phyloP scores from a whole-genome alignment of 106 monocot genomes.

The Narthecium ossifragum region DNA sequence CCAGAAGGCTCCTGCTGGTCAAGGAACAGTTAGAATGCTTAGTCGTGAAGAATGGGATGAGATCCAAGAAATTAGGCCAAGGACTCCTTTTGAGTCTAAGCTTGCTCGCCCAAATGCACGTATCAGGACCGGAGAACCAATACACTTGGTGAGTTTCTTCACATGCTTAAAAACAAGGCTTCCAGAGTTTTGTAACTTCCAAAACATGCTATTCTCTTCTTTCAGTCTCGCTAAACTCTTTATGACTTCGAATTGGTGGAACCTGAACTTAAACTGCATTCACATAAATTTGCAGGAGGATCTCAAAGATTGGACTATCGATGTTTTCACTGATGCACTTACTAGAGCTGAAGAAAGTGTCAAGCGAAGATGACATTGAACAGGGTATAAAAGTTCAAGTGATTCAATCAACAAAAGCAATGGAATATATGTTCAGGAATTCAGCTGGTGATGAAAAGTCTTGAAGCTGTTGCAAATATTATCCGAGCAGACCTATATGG shows the following conservation, averaged over 20 bases:
- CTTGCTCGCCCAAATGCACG: slow-evolving; percentile 93
- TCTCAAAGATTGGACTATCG: slow-evolving; percentile 86
- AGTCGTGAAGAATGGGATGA: slow-evolving; percentile 94
- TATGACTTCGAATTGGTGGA: too few relatives aligned
- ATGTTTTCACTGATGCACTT: slow-evolving; percentile 80
- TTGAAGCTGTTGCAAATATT: too few relatives aligned
- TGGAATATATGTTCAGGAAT: too few relatives aligned
- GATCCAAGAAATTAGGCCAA: slow-evolving; percentile 90
- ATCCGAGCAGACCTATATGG: too few relatives aligned
- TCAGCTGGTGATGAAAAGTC: too few relatives aligned
- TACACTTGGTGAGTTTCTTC: slow-evolving; percentile 48
- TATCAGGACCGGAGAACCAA: slow-evolving; percentile 89
- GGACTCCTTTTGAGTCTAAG: slow-evolving; percentile 94
- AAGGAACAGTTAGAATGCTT: slow-evolving; percentile 95
- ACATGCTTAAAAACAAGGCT: too few relatives aligned
- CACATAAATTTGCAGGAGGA: slow-evolving; percentile 98
- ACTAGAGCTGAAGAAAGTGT: slow-evolving; percentile 81
- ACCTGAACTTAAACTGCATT: too few relatives aligned
- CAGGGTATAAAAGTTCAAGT: too few relatives aligned
- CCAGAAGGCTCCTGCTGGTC: slow-evolving; percentile 64
- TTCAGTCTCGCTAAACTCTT: too few relatives aligned
- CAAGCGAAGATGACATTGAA: slow-evolving; percentile 44
- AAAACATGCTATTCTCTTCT: too few relatives aligned
- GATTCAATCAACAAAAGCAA: too few relatives aligned
- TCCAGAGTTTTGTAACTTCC: too few relatives aligned